Evolutionary conservation across 73 alveolate genomes (phyloP), one percentile per base, ranked within the genome.

Genomic region (Breviolum minutum): DNA sequence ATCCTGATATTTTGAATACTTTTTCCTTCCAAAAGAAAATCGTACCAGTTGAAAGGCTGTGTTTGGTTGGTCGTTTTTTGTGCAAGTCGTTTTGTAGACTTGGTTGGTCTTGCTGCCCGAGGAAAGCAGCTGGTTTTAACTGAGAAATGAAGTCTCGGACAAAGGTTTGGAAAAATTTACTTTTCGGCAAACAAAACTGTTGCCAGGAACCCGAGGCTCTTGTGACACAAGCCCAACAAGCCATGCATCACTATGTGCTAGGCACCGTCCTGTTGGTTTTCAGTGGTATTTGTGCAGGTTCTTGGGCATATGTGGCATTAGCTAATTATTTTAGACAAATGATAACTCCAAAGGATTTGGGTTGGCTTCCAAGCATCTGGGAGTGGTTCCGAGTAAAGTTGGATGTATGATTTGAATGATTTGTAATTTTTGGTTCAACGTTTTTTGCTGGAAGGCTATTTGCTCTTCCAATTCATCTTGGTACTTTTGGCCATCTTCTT

Each of bases 401-500:
- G n/a, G n/a, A n/a, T n/a, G n/a, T n/a, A n/a, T n/a, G n/a, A n/a
- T n/a, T n/a, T n/a, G n/a, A n/a, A n/a, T 77, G 86, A 20, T 13
- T 22, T 13, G 24, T 2, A 13, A 8, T 5, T 77, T 24, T n/a
- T 60, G 13, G 24, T 30, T 54, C 48, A 22, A 19, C 0, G 73
- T 17, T 83, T 83, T 83, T 2, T 77, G 9, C 12, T 84, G 73
- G 62, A 27, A 86, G 94, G 94, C 64, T 86, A 86, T 63, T 63
- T 86, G 80, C 27, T n/a, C 94, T 86, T 86, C 63, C 94, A 86
- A 63, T 62, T 63, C 54, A 19, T 63, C 19, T 63, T 86, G 79
- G 94, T 86, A 61, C 64, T 86, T 86, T 63, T 86, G 63, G 94
- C 94, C 29, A 86, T 86, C 79, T 86, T 86, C 80, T 63, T 86